These are phyloP conservation scores for Cordyceps fumosorosea DNA, from an alignment of 2,329 filamentous ascomycete genomes.

Conservation along the genomic window DNA sequence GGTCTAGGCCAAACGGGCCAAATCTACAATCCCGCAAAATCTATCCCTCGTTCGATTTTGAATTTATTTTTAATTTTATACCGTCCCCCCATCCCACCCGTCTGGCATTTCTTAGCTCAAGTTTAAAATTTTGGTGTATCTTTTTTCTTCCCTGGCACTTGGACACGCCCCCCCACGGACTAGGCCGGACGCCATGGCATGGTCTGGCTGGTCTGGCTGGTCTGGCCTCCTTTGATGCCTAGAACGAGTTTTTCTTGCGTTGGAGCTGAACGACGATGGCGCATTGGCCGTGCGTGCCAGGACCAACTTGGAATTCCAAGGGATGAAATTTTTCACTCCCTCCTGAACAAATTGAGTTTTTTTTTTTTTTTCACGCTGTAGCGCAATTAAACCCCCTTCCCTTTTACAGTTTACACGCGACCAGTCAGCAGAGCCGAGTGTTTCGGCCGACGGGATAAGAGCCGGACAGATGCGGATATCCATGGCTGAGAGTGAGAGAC, in stretches of 20 bases:
- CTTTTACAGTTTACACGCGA: not conserved
- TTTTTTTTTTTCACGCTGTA: not conserved
- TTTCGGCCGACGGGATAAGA: not conserved
- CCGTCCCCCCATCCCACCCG: too few species aligned
- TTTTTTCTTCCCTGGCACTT: not conserved
- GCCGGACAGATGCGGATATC: constrained; percentile 10
- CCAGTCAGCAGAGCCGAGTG: not conserved
- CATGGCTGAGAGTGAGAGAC: not conserved
- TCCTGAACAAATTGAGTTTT: too few species aligned
- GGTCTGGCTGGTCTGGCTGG: too few species aligned
- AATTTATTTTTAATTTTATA: not conserved
- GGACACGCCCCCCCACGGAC: not conserved
- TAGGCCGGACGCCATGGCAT: not conserved
- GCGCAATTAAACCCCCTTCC: not conserved
- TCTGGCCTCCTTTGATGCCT: not conserved
- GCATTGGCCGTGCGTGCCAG: not conserved
- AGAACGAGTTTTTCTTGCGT: not conserved
- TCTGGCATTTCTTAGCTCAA: not conserved
- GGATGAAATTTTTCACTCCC: too few species aligned
- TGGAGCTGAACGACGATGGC: not conserved
- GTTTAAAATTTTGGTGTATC: not conserved
- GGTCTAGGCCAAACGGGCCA: too few species aligned
- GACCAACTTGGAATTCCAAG: too few species aligned
- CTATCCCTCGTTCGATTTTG: not conserved
- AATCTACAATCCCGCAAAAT: too few species aligned